A percentile compares a stretch with the other conserved stretches of the same genome.
Evolutionary conservation across 768 basidiomycete genomes (phyloP).

Genomic region (Kondoa malvinella): DNA sequence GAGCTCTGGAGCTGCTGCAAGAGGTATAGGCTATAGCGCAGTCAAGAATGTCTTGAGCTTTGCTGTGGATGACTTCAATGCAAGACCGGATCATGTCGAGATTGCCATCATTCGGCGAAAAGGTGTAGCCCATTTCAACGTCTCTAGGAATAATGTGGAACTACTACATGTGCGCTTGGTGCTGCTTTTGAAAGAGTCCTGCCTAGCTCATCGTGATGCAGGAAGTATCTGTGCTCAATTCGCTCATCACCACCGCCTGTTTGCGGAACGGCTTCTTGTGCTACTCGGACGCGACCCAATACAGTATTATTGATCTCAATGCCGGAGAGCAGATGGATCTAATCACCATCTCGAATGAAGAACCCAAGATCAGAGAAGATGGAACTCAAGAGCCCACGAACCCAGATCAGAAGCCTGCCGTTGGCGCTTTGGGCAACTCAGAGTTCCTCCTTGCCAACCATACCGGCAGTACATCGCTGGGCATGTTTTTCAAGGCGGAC

Average conservation of each 20-base stretch:
- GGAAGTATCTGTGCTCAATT: neutral
- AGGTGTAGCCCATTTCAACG: slow-evolving; percentile 31
- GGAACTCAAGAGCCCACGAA: slow-evolving; percentile 27
- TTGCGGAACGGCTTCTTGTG: slow-evolving; percentile 50
- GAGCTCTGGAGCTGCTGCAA: slow-evolving; percentile 34
- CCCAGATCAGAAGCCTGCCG: slow-evolving; percentile 45
- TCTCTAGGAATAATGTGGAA: slow-evolving; percentile 21
- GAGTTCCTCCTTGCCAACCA: slow-evolving; percentile 76
- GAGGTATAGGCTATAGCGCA: slow-evolving; percentile 54
- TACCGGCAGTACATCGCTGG: slow-evolving; percentile 62
- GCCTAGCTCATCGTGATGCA: neutral
- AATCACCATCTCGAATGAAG: slow-evolving; percentile 58
- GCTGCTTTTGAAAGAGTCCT: neutral
- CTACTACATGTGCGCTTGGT: slow-evolving; percentile 20
- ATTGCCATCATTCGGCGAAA: slow-evolving; percentile 31
- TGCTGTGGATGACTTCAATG: slow-evolving; percentile 52
- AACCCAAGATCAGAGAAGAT: slow-evolving; percentile 29
- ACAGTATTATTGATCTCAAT: slow-evolving; percentile 64
- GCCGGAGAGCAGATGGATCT: slow-evolving; percentile 50
- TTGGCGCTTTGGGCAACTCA: slow-evolving; percentile 52
- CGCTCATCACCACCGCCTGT: slow-evolving; percentile 30
- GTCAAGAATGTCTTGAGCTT: slow-evolving; percentile 49
- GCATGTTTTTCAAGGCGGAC: slow-evolving; percentile 57
- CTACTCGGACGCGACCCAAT: slow-evolving; percentile 52
- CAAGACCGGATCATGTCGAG: slow-evolving; percentile 26